Evolutionary conservation across 108 stramenopile genomes (phyloP), one percentile per base, ranked within the genome.

Genomic region (Cylindrotheca fusiformis): DNA sequence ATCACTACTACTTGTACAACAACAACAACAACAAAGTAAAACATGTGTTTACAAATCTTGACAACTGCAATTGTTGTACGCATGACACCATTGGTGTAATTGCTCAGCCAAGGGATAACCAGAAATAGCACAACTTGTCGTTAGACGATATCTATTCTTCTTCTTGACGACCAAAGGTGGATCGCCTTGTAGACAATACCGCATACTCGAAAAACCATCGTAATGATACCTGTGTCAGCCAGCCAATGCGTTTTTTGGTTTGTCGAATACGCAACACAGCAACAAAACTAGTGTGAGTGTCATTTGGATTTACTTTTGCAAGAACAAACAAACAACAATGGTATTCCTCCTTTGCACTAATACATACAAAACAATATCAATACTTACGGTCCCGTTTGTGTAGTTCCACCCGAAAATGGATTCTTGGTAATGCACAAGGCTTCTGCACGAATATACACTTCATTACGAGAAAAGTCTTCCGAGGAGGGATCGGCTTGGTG

Each of bases 81-180:
- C 17, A 52, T 69, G 68, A 33, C 68, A 69, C 68, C 68, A 69
- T 36, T 31, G n/a, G 58, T 69, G 68, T 52, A 69, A 52, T 10
- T 26, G 48, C 46, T 49, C 20, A 22, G 68, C 68, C 12, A 69
- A 26, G 12, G 47, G 32, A 4, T 33, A 51, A 3, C 68, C 68
- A 22, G 68, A 47, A 8, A 69, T 32, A 4, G 47, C 59, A 26
- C 52, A 47, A 20, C 31, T 60, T 2, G 27, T 46, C 23, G 58
- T 69, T 22, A 69, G 50, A 18, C 47, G 32, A 30, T 32, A 69
- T 1, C 52, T 19, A 25, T 51, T 14, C 54, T 78, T 80, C 54
- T 70, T 63, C 49, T 66, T 69, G 31, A 63, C 62, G 14, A 83
- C 82, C 21, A 83, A 59, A 29, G 82, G 72, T 24, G 79, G 79